phyloP scores from a whole-genome alignment of 2,329 filamentous ascomycete genomes.

The Geosmithia putterillii region DNA sequence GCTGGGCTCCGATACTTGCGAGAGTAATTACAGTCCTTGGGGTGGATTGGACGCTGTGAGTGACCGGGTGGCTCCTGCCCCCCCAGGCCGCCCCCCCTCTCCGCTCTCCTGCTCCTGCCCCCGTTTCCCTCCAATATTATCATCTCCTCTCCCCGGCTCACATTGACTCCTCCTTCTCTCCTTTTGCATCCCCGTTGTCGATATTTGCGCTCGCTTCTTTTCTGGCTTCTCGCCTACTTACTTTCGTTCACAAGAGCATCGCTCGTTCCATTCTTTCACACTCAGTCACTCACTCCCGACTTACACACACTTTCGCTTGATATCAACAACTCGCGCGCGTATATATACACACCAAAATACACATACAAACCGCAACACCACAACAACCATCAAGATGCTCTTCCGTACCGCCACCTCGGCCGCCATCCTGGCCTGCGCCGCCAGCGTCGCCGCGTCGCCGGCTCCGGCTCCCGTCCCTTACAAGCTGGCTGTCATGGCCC shows the following conservation, averaged over 20 bases:
- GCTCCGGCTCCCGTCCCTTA: conserved; percentile 17
- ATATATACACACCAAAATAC: not conserved
- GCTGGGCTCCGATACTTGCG: no score
- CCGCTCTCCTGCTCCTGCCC: not conserved
- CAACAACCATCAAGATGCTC: conserved; percentile 18
- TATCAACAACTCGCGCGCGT: no score
- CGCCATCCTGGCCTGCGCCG: conserved; percentile 21
- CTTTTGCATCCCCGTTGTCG: not conserved
- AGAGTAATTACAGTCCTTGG: no score
- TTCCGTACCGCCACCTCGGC: conserved; percentile 18
- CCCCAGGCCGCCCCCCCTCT: no score
- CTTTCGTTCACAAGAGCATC: not conserved
- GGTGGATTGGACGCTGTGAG: no score
- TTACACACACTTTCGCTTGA: not conserved
- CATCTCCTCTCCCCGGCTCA: not conserved
- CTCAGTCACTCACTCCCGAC: not conserved
- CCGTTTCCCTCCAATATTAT: not conserved
- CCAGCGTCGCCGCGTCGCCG: conserved; percentile 12
- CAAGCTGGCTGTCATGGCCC: conserved; percentile 21
- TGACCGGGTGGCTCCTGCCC: no score
- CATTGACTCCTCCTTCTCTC: not conserved
- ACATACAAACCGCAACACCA: conserved; percentile 3
- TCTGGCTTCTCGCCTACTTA: not conserved
- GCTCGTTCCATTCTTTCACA: not conserved
- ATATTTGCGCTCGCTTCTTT: not conserved